phyloP scores from a whole-genome alignment of 2,329 filamentous ascomycete genomes.

The Chalaropsis ovoidea region DNA sequence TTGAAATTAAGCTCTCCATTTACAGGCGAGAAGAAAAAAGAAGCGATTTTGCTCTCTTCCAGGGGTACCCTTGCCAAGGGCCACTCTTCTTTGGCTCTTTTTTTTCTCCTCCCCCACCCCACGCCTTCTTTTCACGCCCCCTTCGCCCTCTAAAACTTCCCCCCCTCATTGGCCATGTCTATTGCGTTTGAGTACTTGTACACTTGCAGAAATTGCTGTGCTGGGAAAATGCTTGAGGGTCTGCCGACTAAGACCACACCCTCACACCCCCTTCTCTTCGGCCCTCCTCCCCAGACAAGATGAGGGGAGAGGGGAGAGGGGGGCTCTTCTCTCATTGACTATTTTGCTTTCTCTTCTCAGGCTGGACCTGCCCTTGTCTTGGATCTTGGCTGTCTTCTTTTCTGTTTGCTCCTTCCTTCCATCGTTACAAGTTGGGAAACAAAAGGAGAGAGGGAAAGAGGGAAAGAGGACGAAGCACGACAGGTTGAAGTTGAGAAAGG shows the following conservation, averaged over 20 bases:
- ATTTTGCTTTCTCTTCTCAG: background rate
- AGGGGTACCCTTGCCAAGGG: background rate
- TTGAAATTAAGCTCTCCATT: background rate
- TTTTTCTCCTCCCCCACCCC: background rate
- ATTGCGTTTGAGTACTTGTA: background rate
- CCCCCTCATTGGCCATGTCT: background rate
- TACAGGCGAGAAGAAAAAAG: background rate
- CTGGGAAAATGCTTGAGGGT: background rate
- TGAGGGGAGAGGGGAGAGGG: background rate
- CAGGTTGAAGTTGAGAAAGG: background rate
- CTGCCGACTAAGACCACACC: background rate
- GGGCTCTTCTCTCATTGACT: background rate
- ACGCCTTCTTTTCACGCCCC: background rate
- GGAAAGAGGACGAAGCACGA: background rate
- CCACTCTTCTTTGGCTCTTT: background rate
- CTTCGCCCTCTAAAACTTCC: background rate
- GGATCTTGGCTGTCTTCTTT: background rate
- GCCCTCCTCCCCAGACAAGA: background rate
- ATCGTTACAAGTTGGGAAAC: background rate
- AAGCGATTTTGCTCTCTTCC: background rate
- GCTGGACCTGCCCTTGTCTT: background rate
- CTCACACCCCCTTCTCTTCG: background rate
- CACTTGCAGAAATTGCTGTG: constrained; percentile 12
- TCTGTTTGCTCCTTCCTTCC: background rate
- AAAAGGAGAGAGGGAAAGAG: background rate